phyloP scores from a whole-genome alignment of 208 protist species.

The Leishmania arabica region DNA sequence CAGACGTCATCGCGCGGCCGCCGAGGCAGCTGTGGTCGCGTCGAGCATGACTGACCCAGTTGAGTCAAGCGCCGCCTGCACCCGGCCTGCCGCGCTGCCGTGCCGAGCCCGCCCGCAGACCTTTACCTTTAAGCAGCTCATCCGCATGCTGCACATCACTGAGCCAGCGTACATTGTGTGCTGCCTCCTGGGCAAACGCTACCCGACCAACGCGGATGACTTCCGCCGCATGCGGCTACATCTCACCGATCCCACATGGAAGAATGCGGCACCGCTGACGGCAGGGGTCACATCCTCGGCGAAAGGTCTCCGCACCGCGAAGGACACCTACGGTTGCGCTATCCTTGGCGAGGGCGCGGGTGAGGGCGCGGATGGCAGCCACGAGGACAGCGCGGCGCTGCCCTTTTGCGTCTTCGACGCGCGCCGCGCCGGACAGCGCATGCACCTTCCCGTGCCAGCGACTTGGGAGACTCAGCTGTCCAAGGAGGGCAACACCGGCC shows the following conservation, averaged over 20 bases:
- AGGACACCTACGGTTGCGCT: neutral
- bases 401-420: slow-evolving; percentile 64
- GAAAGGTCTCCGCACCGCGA: neutral
- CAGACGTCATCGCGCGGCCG: neutral
- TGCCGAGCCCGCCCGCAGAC: neutral
- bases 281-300: neutral
- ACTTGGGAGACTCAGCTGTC: slow-evolving; percentile 95
- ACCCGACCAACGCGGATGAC: slow-evolving; percentile 78
- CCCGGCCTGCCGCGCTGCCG: neutral
- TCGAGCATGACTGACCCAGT: neutral
- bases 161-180: slow-evolving; percentile 84
- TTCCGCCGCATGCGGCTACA: slow-evolving; percentile 62
- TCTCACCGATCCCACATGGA: slow-evolving; percentile 23
- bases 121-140: slow-evolving; percentile 81
- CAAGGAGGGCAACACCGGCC: slow-evolving; percentile 81
- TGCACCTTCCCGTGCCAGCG: slow-evolving; percentile 88
- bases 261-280: neutral
- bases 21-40: neutral
- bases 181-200: slow-evolving; percentile 93
- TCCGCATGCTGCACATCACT: slow-evolving; percentile 85
- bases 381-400: neutral
- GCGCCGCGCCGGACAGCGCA: slow-evolving; percentile 78
- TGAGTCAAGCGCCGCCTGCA: neutral
- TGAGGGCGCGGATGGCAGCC: no score
- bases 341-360: no score